Percentiles rank a stretch among this genome's conserved stretches.
These are phyloP conservation scores for Aspergillus bombycis DNA, from an alignment of 2,329 filamentous ascomycete genomes.

Conservation along the genomic window DNA sequence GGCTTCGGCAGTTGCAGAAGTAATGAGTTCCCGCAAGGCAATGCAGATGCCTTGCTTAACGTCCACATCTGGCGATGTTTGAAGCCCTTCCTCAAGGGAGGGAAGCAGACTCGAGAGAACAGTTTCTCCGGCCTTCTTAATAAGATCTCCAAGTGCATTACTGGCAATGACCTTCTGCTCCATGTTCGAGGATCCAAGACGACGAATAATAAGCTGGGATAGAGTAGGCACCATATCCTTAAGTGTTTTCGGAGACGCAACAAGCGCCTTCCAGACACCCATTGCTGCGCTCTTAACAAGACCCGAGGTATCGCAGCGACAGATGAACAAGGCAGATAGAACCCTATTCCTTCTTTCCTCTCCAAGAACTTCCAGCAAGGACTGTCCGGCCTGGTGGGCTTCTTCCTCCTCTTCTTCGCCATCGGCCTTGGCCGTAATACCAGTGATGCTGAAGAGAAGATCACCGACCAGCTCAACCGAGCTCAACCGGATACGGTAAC, in stretches of 20 bases:
- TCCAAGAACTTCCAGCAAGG: conserved; percentile 90
- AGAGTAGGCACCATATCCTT: conserved; percentile 95
- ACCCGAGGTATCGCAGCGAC: conserved; percentile 92
- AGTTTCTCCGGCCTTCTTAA: conserved; percentile 93
- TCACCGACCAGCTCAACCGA: conserved; percentile 98
- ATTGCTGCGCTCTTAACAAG: conserved; percentile 88
- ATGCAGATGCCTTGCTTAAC: conserved; percentile 97
- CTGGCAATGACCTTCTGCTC: conserved; percentile 99
- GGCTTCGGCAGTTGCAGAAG: conserved; percentile 82
- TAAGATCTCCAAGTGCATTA: conserved; percentile 93
- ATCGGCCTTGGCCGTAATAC: conserved; percentile 79
- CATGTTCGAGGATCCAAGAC: conserved; percentile 93
- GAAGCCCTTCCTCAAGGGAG: conserved; percentile 87
- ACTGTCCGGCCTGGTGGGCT: conserved; percentile 84
- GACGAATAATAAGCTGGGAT: conserved; percentile 90
- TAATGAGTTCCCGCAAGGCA: conserved; percentile 89
- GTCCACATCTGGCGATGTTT: conserved; percentile 85
- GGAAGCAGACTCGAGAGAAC: conserved; percentile 86
- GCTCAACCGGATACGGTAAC: conserved; percentile 94
- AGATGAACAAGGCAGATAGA: conserved; percentile 94
- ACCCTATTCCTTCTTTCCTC: conserved; percentile 97
- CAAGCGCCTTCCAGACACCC: conserved; percentile 94
- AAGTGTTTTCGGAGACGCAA: conserved; percentile 86
- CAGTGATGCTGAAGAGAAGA: conserved; percentile 94
- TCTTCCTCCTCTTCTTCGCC: conserved; percentile 77